Percentiles rank a stretch among this genome's conserved stretches.
Conservation (phyloP, 202 grass and related monocot species). For the Setaria viridis region DNA sequence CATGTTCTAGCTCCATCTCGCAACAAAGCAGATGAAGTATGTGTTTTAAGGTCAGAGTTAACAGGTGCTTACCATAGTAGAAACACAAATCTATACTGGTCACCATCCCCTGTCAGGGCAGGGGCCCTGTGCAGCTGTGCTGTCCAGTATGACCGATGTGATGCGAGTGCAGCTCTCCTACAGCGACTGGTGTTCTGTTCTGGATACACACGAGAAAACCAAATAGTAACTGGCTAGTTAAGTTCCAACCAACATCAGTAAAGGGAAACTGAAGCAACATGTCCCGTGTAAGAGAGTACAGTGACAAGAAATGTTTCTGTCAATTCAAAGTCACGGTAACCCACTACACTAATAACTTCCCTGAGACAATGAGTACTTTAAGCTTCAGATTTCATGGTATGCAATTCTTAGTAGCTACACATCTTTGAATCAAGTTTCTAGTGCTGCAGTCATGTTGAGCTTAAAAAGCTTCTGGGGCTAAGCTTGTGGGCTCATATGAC, state of each 20-base stretch:
- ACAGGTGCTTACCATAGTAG: conserved; percentile 48
- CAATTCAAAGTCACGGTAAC: conserved; percentile 36
- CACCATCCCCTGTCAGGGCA: conserved; percentile 17
- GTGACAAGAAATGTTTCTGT: conserved; percentile 14
- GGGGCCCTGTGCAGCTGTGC: conserved; percentile 10
- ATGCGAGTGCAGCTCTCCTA: conserved; percentile 32
- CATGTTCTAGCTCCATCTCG: conserved; percentile 30
- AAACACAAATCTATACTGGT: conserved; percentile 38
- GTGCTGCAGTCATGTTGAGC: neutral
- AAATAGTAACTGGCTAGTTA: neutral
- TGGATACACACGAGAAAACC: conserved; percentile 12
- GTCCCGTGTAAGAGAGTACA: conserved; percentile 5
- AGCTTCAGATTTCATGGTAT: conserved; percentile 11
- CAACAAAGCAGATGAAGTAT: conserved; percentile 31
- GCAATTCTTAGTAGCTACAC: conserved; percentile 3
- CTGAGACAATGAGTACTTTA: conserved; percentile 6
- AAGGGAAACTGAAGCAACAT: conserved; percentile 15
- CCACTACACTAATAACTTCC: conserved; percentile 16
- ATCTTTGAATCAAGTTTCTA: conserved; percentile 22
- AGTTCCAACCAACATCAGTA: conserved; percentile 2
- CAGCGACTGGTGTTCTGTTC: conserved; percentile 28
- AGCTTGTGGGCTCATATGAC: neutral
- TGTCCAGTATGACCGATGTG: conserved; percentile 30
- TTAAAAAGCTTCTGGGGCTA: conserved; percentile 31
- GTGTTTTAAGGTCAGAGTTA: conserved; percentile 50